Evolutionary conservation across 202 grass and related monocot species (phyloP).

Genomic region (Cymbopogon flexuosus): DNA sequence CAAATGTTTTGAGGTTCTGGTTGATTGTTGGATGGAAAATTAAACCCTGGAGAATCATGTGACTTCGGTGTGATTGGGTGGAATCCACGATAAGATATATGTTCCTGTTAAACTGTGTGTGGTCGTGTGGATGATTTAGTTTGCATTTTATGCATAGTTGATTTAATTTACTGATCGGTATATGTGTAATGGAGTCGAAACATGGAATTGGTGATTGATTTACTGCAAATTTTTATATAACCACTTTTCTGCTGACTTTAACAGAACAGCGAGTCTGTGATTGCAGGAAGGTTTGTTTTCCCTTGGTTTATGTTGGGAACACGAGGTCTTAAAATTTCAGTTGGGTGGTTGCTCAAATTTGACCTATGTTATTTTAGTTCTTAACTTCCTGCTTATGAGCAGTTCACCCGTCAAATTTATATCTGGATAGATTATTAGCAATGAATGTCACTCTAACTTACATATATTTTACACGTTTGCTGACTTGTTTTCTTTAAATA

Average conservation of each 20-base stretch:
- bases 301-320: not conserved
- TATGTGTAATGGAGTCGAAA: not conserved
- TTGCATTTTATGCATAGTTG: not conserved
- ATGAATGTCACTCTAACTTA: not conserved
- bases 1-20: not conserved
- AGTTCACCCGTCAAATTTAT: not conserved
- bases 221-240: not conserved
- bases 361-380: not conserved
- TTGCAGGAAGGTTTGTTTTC: not conserved
- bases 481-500: not conserved
- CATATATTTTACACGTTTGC: not conserved
- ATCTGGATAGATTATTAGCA: conserved; percentile 7
- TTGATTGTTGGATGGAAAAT: not conserved
- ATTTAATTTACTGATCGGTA: not conserved
- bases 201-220: not conserved
- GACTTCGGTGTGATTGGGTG: not conserved
- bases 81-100: not conserved
- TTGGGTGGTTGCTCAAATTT: not conserved
- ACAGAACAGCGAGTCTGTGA: not conserved
- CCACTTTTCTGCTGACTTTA: not conserved
- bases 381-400: not conserved
- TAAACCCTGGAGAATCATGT: not conserved
- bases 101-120: not conserved
- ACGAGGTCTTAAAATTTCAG: not conserved
- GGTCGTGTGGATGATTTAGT: not conserved